phyloP scores from a whole-genome alignment of 2,329 filamentous ascomycete genomes.

The Leptographium flavum region DNA sequence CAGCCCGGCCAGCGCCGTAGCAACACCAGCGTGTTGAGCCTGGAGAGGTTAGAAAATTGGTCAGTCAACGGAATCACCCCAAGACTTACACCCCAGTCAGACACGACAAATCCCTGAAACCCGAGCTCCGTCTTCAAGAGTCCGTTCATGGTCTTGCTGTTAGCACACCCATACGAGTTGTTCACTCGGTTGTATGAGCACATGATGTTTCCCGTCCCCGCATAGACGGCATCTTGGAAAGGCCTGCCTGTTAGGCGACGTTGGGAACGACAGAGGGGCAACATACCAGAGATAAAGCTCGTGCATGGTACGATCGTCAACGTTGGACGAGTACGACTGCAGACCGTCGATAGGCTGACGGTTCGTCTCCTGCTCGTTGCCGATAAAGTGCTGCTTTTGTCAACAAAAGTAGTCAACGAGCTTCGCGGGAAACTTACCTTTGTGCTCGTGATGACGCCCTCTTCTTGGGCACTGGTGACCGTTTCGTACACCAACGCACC shows the following conservation, averaged over 20 bases:
- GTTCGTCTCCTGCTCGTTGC: conserved; percentile 28
- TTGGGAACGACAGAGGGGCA: background rate
- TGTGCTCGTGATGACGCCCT: conserved; percentile 56
- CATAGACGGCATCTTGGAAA: conserved; percentile 41
- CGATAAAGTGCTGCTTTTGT: conserved; percentile 47
- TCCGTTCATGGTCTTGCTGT: conserved; percentile 49
- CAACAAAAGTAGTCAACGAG: background rate
- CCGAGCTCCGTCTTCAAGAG: conserved; percentile 46
- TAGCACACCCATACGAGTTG: conserved; percentile 54
- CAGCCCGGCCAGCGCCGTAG: conserved; percentile 47
- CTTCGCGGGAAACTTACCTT: conserved; percentile 23
- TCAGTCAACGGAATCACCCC: too few species aligned
- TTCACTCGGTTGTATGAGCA: conserved; percentile 56
- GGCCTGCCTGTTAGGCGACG: conserved; percentile 23
- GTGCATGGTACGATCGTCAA: conserved; percentile 30
- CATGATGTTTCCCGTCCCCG: conserved; percentile 41
- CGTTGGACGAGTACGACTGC: conserved; percentile 24
- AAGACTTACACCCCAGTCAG: conserved; percentile 39
- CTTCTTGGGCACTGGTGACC: conserved; percentile 53
- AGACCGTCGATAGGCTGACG: conserved; percentile 43
- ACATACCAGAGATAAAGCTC: conserved; percentile 35
- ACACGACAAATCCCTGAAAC: conserved; percentile 50
- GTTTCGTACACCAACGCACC: conserved; percentile 32
- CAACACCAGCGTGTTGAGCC: conserved; percentile 50
- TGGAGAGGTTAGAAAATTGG: background rate